A percentile compares a stretch with the other conserved stretches of the same genome.
phyloP scores from a whole-genome alignment of 176 grass and related monocot genomes.

The Aegilops bicornis region DNA sequence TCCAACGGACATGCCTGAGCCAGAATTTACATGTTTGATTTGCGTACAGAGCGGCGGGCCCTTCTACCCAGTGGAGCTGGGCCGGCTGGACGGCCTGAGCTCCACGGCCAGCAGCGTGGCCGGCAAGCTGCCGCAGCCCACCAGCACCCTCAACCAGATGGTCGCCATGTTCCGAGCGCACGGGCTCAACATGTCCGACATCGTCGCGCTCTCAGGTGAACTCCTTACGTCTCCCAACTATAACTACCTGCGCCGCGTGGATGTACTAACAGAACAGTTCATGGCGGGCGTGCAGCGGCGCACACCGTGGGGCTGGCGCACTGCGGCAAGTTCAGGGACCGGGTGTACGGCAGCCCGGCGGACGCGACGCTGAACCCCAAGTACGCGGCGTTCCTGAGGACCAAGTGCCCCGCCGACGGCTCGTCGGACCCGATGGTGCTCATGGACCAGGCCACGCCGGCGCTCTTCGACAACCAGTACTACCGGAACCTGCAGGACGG shows the following conservation, averaged over 20 bases:
- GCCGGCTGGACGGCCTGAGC: conserved; percentile 67
- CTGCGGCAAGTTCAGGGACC: conserved; percentile 55
- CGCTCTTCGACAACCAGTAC: conserved; percentile 83
- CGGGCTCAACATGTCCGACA: conserved; percentile 49
- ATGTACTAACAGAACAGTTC: background rate
- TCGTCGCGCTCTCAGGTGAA: conserved; percentile 75
- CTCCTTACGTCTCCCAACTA: background rate
- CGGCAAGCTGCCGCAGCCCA: conserved; percentile 46
- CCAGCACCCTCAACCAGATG: conserved; percentile 43
- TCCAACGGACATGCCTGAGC: too few relatives aligned
- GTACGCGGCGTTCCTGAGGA: conserved; percentile 55
- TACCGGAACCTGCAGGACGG: conserved; percentile 72
- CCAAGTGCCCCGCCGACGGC: conserved; percentile 40
- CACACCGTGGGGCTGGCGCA: conserved; percentile 76
- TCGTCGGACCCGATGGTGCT: conserved; percentile 39
- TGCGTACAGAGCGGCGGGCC: conserved; percentile 57
- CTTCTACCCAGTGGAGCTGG: conserved; percentile 66
- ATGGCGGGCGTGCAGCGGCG: conserved; percentile 24
- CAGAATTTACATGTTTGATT: background rate
- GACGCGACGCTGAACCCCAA: conserved; percentile 52
- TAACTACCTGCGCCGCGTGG: background rate
- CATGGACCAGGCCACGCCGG: conserved; percentile 67
- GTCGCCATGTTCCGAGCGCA: conserved; percentile 43
- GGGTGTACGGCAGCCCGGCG: conserved; percentile 45
- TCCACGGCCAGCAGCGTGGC: conserved; percentile 54